Evolutionary conservation across 441 rosid species (phyloP), one percentile per base, ranked within the genome.

Genomic region (Adansonia gregorii): DNA sequence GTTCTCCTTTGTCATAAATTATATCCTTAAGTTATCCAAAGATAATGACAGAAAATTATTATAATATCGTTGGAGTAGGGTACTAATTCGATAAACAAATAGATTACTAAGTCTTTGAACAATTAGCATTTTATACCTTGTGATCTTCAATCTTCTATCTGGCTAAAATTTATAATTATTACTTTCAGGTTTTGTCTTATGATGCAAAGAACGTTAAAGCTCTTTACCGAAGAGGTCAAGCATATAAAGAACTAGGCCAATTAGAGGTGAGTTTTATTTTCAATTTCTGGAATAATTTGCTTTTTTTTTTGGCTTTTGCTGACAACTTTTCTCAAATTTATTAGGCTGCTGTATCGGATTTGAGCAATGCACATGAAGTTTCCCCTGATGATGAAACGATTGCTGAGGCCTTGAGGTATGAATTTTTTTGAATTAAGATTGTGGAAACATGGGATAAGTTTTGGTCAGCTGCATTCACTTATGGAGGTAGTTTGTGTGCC

Each of bases 201-300:
- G 99, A 96, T 85, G 84, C 89, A 31, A 90, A 83, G 74, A 96
- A 96, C 83, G 85, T 89, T 61, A 96, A 96, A 86, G 99, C 97
- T 80, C 93, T 94, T 24, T 93, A 94, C 83, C 86, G 99, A 69
- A 94, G 97, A 85, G 99, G 99, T 82, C 97, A 90, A 87, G 98
- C 99, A 48, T 90, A 89, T 82, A 93, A 86, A 86, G 94, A 92
- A 85, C 54, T 94, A 4, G 94, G 92, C 48, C 88, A 64, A 55
- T 76, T 94, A 77, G 89, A 88, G 83, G 99, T 94, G 85, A 88
- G 99, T 87, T 83, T 61, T 77, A 6, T 72, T 55, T 59, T 31
- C 4, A 65, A 54, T 2, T 74, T 67, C 14, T 73, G 43, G 35
- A 52, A 41, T 49, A 67, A 54, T 56, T 3, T 75, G 20, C 55